These are phyloP conservation scores for Hymenoscyphus repandus DNA, from an alignment of 2,329 filamentous ascomycete species.

Conservation along the genomic window DNA sequence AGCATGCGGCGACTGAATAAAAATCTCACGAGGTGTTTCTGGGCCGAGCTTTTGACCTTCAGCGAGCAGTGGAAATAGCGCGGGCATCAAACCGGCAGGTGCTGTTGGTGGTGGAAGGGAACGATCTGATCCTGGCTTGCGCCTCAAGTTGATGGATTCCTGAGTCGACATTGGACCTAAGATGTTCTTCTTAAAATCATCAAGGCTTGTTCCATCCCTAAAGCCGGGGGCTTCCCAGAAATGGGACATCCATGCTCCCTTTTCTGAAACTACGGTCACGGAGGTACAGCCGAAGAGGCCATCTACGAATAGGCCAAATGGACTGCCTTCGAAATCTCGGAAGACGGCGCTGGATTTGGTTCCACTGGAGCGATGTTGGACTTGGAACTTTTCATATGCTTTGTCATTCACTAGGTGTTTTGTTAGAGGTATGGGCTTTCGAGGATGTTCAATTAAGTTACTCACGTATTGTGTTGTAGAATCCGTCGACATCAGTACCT, in stretches of 20 bases:
- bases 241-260: conserved; percentile 1
- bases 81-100: background rate
- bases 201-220: background rate
- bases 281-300: conserved; percentile 2
- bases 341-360: background rate
- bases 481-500: background rate
- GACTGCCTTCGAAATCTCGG: background rate
- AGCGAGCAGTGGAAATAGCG: background rate
- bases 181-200: conserved; percentile 1
- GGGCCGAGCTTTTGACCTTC: background rate
- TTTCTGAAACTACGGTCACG: background rate
- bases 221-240: background rate
- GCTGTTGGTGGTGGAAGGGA: background rate
- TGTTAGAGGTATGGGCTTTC: background rate
- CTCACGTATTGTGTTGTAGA: background rate
- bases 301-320: background rate
- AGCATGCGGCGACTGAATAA: background rate
- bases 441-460: background rate
- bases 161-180: background rate
- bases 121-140: background rate
- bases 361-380: background rate
- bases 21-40: background rate
- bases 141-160: no score
- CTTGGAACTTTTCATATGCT: background rate
- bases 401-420: background rate